Evolutionary conservation across 140 eudicot species (phyloP), one percentile per base, ranked within the genome.

Genomic region (Bidens hawaiensis): DNA sequence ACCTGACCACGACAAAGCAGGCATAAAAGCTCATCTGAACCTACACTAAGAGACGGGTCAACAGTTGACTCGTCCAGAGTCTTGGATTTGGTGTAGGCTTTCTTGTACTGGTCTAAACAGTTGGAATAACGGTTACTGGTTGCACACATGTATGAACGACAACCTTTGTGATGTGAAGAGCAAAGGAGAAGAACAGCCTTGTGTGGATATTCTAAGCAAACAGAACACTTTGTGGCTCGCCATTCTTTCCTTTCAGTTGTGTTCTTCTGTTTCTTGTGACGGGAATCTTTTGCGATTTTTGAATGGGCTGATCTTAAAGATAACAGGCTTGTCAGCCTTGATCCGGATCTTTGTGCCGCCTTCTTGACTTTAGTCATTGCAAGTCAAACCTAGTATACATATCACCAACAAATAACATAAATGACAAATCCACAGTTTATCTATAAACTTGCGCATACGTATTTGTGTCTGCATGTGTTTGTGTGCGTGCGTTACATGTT

Each of bases 1-100:
- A 86, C 84, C 77, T 79, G 87, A 46, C 95, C 95, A 45, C 95
- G 76, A 53, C 95, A 85, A 41, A 85, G 89, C 23, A 85, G 95
- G 76, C 90, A 86, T 9, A 70, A 21, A 21, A 86, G 90, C 62
- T 71, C 82, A 21, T 26, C 56, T 18, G 68, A 31, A 14, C 23
- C 53, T 31, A 26, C 38, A 22, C 65, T 34, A 28, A 62, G 34
- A 28, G 9, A 28, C 5, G 80, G 73, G 43, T 69, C 82, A 56
- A 40, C 74, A 17, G 13, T 4, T 26, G 75, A 19, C 30, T 60
- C 75, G 15, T 33, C 57, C 43, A 13, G 4, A 33, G 25, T 58
- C 24, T 22, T 75, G 15, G 24, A 80, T 60, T 81, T 85, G 17
- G 77, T 41, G 65, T 85, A 78, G 33, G 93, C 85, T 74, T 85